Conservation (phyloP, 2,329 filamentous ascomycete genomes). For the Colletotrichum tropicale region DNA sequence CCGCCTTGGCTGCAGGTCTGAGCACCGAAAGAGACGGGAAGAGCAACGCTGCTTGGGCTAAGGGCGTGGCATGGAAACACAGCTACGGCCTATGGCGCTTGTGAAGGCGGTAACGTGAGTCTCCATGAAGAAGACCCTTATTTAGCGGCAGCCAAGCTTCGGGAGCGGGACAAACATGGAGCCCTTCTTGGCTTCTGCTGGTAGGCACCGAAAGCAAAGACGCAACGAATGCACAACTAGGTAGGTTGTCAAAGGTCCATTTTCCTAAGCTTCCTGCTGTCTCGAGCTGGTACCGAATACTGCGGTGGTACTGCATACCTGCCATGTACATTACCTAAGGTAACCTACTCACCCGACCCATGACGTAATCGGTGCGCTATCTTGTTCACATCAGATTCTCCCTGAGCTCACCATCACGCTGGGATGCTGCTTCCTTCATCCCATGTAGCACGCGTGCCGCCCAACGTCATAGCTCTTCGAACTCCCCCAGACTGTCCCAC, state of each 20-base stretch:
- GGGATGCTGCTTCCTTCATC: not conserved
- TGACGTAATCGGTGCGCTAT: constrained; percentile 2
- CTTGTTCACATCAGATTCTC: not conserved
- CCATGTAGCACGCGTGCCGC: not conserved
- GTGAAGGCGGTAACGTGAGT: not conserved
- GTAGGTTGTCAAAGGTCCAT: not conserved
- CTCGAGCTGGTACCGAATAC: not conserved
- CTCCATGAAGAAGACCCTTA: not conserved
- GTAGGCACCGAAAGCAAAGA: not conserved
- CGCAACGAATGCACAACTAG: not conserved
- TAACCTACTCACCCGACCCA: not conserved
- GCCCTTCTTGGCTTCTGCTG: not conserved
- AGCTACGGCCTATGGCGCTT: not conserved
- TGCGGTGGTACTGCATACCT: not conserved
- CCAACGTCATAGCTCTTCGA: constrained; percentile 9
- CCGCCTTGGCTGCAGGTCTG: constrained; percentile 1
- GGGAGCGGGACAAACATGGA: not conserved
- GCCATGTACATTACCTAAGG: not conserved
- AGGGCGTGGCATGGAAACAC: not conserved
- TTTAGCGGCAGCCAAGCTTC: not conserved
- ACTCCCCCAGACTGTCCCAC: not conserved
- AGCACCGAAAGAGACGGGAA: not conserved
- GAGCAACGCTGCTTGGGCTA: not conserved
- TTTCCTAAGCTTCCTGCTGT: not conserved
- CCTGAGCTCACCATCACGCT: not conserved